Conservation (phyloP, 169 alveolate species). For the Babesia sp. region DNA sequence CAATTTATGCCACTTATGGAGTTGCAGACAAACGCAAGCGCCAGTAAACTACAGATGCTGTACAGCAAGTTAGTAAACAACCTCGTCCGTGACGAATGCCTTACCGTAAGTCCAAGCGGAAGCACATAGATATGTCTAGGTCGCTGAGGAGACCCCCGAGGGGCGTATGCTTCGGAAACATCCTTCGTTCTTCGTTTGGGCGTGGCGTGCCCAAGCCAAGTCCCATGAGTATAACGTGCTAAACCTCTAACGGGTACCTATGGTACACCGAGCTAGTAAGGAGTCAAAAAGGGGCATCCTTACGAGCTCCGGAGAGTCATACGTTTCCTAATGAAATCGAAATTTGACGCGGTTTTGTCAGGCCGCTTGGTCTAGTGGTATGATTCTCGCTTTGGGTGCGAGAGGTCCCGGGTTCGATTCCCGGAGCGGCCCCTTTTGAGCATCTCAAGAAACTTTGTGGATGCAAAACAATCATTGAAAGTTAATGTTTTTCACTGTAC, state of each 20-base stretch:
- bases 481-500: conserved; percentile 7
- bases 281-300: no score
- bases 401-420: conserved; percentile 99
- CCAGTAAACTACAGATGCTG: conserved; percentile 23
- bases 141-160: conserved; percentile 41
- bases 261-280: no score
- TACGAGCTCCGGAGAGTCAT: background rate
- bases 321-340: background rate
- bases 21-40: conserved; percentile 31
- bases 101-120: conserved; percentile 28
- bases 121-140: conserved; percentile 10
- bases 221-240: conserved; percentile 29
- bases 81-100: conserved; percentile 58
- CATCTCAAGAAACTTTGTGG: background rate
- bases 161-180: conserved; percentile 30
- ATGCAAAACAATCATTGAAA: background rate
- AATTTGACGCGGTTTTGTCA: background rate
- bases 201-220: conserved; percentile 61
- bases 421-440: conserved; percentile 89
- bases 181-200: conserved; percentile 66
- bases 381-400: conserved; percentile 99
- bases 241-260: background rate
- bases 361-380: conserved; percentile 97
- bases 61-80: conserved; percentile 52
- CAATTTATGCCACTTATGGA: background rate